Evolutionary conservation across 805 yeast species (phyloP), one percentile per base, ranked within the genome.

Genomic region (Monosporozyma siamensis): DNA sequence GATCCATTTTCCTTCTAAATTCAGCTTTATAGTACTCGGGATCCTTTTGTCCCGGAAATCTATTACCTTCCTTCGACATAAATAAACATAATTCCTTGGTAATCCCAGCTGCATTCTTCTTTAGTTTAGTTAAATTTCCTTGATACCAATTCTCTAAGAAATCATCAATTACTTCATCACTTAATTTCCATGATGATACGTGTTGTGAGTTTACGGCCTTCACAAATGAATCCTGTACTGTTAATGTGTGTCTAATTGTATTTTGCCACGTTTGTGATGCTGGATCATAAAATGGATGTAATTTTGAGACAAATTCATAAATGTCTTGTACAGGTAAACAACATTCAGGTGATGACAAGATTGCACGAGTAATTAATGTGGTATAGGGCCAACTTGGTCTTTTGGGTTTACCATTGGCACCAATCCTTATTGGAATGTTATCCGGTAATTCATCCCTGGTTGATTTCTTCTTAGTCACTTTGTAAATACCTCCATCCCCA

Each of bases 161-260:
- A 50, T 92, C 97, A 38, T 79, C 78, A 53, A 82, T 78, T 61
- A 83, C 88, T 38, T 78, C 67, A 35, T 87, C 92, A 47, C 86
- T 78, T 44, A 92, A 89, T 66, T 87, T 94, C 98, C 98, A 92
- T 63, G 88, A 88, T 92, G 90, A 89, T 47, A 97, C 97, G 62
- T 90, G 92, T n/a, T 97, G 97, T 0, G 96, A 95, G 64, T 89
- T 95, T 58, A 85, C 80, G 20, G 92, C 85, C 57, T 92, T 92
- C 55, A 89, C 97, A 65, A 92, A 92, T 17, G 97, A 97, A 66
- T 88, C 87, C 66, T 92, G 90, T 45, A 90, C 69, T 2, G 97
- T 88, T 44, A 92, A 68, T 60, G 92, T 92, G 65, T 92, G 98
- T 52, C 98, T 79, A 50, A 92, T 88, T 3, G 96, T 86, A 66